phyloP scores from a whole-genome alignment of 2,329 filamentous ascomycete genomes.

The Pseudopyrenochaeta lycopersici region DNA sequence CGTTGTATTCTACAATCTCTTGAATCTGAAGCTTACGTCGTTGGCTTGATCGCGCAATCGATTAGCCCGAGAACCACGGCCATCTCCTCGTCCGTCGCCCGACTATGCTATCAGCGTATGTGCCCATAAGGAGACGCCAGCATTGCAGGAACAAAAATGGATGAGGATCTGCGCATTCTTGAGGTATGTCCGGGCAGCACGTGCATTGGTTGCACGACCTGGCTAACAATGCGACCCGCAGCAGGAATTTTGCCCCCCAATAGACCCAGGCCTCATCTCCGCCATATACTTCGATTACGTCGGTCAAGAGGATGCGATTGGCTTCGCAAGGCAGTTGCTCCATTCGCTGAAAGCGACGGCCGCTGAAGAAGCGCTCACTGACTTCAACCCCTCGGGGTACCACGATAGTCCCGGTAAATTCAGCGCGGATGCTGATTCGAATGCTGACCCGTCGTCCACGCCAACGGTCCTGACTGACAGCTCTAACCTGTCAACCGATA shows the following conservation, averaged over 20 bases:
- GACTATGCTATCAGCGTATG: conserved; percentile 38
- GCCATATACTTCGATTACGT: conserved; percentile 81
- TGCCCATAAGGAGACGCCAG: conserved; percentile 28
- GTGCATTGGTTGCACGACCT: conserved; percentile 10
- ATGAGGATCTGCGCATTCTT: conserved; percentile 44
- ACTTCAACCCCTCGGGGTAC: conserved; percentile 81
- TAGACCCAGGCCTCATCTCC: conserved; percentile 81
- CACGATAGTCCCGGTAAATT: conserved; percentile 51
- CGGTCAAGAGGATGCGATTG: conserved; percentile 62
- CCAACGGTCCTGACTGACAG: conserved; percentile 60
- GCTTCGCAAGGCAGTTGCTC: conserved; percentile 67
- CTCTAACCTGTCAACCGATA: conserved; percentile 59
- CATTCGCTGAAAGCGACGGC: conserved; percentile 72
- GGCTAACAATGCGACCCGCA: conserved; percentile 46
- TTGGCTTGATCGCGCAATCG: neutral
- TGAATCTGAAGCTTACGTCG: neutral
- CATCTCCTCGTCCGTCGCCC: too few species aligned
- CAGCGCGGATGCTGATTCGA: conserved; percentile 42
- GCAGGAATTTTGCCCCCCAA: conserved; percentile 75
- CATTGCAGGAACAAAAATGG: conserved; percentile 44
- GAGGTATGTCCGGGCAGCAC: conserved; percentile 37
- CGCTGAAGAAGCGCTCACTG: conserved; percentile 72
- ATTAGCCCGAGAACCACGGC: too few species aligned
- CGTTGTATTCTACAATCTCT: conserved; percentile 3
- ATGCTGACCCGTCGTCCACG: conserved; percentile 48